Evolutionary conservation across 345 rosid species (phyloP), one percentile per base, ranked within the genome.

Genomic region (Hypericum androsaemum): DNA sequence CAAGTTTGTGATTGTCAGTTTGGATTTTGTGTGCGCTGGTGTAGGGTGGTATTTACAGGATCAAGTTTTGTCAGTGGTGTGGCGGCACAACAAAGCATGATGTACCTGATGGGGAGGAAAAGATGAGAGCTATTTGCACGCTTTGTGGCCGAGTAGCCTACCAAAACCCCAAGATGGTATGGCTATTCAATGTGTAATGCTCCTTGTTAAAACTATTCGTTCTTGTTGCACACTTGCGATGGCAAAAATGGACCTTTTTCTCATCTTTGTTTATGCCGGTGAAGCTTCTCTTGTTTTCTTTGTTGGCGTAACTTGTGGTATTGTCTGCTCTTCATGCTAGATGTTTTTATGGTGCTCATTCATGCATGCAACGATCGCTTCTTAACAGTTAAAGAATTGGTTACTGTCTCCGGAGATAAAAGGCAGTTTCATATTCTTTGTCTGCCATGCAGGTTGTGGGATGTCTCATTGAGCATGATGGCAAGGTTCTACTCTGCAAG

Each of bases 101-200:
- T 54, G 72, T 88, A 37, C 98, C 96, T 40, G 73, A 80, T 38
- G 96, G 96, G 41, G 98, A 92, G 65, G 96, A 92, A 77, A 92
- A 82, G 71, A 53, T 70, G 56, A 71, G 96, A 73, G 94, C 96
- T 55, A 81, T 88, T 63, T 92, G 98, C 68, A 79, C 84, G 8
- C 68, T 70, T 40, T 92, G 98, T 32, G 80, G 64, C 57, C 83
- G 64, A 71, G 80, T 92, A 51, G 82, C 89, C 6, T 92, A 92
- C 59, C 88, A 92, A 72, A 92, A 92, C 68, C 98, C 98, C 13
- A 92, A 88, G 73, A 92, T 92, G 96, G 98, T 92, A 72, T 38
- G 70, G 8, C 49, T 13, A 2, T 22, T 22, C 32, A 22, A 22
- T 22, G 32, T 22, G 4, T 22, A 22, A 22, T 4, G 32, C 32